Base-by-base conservation (phyloP, 164 flowering plant species). In the Tetracentron sinense region DNA sequence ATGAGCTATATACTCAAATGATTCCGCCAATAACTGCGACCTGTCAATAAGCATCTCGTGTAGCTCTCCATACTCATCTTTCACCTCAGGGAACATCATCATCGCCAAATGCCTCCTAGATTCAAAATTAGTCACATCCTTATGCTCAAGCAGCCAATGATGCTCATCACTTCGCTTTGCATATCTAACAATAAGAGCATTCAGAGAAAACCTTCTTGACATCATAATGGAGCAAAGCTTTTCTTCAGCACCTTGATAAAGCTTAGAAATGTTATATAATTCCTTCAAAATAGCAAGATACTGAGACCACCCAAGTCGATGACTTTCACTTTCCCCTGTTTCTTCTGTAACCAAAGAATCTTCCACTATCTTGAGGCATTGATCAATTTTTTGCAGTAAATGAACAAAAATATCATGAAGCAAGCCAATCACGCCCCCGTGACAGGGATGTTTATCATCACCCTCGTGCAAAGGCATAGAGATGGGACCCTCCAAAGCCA, bases 31-130 rank as follows among this genome's bases (percentile, higher is more conserved):
- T 54, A 94, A 64, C 6, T 89, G 80, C 4, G 90, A 76, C 69
- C 98, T 79, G 61, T 94, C 97, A 70, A 90, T 94, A 33, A 94
- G 88, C 96, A 91, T 89, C 82, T 90, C 98, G 62, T 82, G 84
- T 61, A 82, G 73, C 63, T 90, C 96, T 20, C 85, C 96, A 58
- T 80, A 82, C 22, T 89, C 96, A 29, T 93, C 97, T 64, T 75
- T 82, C n/a, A 78, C 64, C 30, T 90, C 90, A 27, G 97, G 93
- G 54, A 94, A 83, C 85, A 87, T 54, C 86, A 89, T 70, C 91
- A 86, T 74, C 46, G 68, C 79, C 72, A 93, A 74, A 74, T 86
- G 89, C 81, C 89, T 82, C 68, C 92, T 82, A 14, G 85, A 71
- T 58, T 83, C 97, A 81, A 81, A 89, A 73, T 83, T 73, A 16